Evolutionary conservation across 164 flowering plant genomes (phyloP).

Genomic region (Taxillus chinensis): DNA sequence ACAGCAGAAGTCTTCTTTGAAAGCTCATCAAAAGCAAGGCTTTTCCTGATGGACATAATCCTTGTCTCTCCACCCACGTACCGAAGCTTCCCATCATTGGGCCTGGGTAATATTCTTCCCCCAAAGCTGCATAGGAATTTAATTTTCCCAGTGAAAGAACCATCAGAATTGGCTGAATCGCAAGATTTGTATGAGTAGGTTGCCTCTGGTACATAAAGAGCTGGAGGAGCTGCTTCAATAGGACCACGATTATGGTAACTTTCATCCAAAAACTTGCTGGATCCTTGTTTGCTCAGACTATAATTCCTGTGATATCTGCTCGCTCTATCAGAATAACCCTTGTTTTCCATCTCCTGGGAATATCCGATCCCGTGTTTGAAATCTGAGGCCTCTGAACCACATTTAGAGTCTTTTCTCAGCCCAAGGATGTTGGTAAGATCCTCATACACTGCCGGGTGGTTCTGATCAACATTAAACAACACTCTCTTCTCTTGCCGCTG

Average conservation of each 20-base stretch:
- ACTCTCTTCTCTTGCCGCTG: slow-evolving; percentile 13
- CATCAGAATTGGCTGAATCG: slow-evolving; percentile 23
- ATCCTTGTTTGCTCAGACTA: slow-evolving; percentile 14
- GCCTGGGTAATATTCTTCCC: slow-evolving; percentile 74
- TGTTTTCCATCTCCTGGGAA: slow-evolving; percentile 18
- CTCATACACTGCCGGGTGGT: slow-evolving; percentile 28
- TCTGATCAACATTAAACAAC: slow-evolving; percentile 19
- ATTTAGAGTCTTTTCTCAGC: slow-evolving; percentile 18
- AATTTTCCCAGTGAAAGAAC: slow-evolving; percentile 36
- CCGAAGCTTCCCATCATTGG: slow-evolving; percentile 73
- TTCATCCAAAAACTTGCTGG: slow-evolving; percentile 16
- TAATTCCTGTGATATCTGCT: slow-evolving; percentile 20
- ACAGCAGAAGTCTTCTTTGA: slow-evolving; percentile 46
- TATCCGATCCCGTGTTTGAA: slow-evolving; percentile 2
- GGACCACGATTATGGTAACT: slow-evolving; percentile 13
- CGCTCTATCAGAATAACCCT: slow-evolving; percentile 15
- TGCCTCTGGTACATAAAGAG: slow-evolving; percentile 19
- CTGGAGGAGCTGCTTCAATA: slow-evolving; percentile 12
- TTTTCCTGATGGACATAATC: slow-evolving; percentile 51
- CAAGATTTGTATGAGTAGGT: slow-evolving; percentile 19
- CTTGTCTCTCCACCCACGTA: slow-evolving; percentile 89
- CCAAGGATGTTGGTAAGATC: slow-evolving; percentile 43
- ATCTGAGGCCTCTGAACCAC: slow-evolving; percentile 16
- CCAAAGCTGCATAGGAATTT: slow-evolving; percentile 89
- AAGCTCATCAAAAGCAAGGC: slow-evolving; percentile 39